Evolutionary conservation across 2,329 filamentous ascomycete genomes (phyloP).

Genomic region (Beauveria asiatica): DNA sequence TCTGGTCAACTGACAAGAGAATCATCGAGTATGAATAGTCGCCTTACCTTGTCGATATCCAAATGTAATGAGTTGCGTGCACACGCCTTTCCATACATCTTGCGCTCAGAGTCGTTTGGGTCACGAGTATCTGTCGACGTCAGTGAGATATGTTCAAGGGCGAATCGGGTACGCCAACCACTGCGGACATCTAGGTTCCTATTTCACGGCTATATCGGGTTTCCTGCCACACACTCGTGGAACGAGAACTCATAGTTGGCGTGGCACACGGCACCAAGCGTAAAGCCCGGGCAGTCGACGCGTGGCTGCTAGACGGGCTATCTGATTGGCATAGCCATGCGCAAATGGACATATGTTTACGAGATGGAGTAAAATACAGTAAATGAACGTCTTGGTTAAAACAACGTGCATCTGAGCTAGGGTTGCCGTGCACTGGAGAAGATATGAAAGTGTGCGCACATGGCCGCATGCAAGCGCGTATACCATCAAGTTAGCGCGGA

Average conservation of each 20-base stretch:
- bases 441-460: neutral
- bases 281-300: neutral
- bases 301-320: neutral
- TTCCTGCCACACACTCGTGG: neutral
- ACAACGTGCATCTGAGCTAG: neutral
- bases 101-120: too few relatives aligned
- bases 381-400: neutral
- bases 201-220: neutral
- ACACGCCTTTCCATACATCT: too few relatives aligned
- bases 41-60: too few relatives aligned
- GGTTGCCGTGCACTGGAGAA: neutral
- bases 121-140: neutral
- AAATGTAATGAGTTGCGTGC: too few relatives aligned
- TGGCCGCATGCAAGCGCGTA: neutral
- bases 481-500: neutral
- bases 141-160: neutral
- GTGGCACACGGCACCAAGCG: neutral
- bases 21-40: too few relatives aligned
- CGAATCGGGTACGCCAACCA: neutral
- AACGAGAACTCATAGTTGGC: neutral
- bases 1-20: too few relatives aligned
- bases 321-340: neutral
- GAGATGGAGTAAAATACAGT: neutral
- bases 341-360: neutral
- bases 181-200: neutral